These are phyloP conservation scores for Amanita exitialis DNA, from an alignment of 768 basidiomycete genomes.

Conservation along the genomic window DNA sequence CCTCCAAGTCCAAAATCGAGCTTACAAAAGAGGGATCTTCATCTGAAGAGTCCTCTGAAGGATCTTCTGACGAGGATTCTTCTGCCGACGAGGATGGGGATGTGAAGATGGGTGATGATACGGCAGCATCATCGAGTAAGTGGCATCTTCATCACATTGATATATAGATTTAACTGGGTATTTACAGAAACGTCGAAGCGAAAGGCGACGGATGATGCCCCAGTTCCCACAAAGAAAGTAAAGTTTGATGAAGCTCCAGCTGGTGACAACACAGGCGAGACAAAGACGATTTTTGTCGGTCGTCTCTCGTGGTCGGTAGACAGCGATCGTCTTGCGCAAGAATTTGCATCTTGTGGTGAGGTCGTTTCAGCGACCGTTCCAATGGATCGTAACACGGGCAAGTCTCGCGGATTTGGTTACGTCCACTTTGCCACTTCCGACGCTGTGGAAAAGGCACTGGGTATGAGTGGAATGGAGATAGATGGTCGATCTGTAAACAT, in stretches of 20 bases:
- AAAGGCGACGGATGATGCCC: conserved; percentile 60
- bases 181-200: conserved; percentile 51
- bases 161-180: conserved; percentile 4
- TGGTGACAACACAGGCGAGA: conserved; percentile 31
- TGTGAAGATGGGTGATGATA: conserved; percentile 47
- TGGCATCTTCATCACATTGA: conserved; percentile 1
- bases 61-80: conserved; percentile 13
- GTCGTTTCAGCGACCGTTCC: conserved; percentile 85
- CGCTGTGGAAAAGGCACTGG: conserved; percentile 74
- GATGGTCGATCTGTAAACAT: conserved; percentile 86
- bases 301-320: conserved; percentile 94
- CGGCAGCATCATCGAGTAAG: conserved; percentile 28
- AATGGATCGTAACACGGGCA: conserved; percentile 72
- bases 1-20: conserved; percentile 5
- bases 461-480: conserved; percentile 78
- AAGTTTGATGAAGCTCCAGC: conserved; percentile 53
- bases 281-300: conserved; percentile 82
- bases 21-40: not conserved
- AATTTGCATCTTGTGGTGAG: conserved; percentile 86
- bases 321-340: conserved; percentile 87
- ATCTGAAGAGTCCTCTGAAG: conserved; percentile 12
- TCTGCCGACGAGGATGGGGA: conserved; percentile 30
- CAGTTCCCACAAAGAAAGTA: conserved; percentile 67
- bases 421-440: conserved; percentile 64
- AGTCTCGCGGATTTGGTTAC: conserved; percentile 79